Evolutionary conservation across 1,139 yeast genomes (phyloP), one percentile per base, ranked within the genome.

Genomic region (Taiozyma onychis): DNA sequence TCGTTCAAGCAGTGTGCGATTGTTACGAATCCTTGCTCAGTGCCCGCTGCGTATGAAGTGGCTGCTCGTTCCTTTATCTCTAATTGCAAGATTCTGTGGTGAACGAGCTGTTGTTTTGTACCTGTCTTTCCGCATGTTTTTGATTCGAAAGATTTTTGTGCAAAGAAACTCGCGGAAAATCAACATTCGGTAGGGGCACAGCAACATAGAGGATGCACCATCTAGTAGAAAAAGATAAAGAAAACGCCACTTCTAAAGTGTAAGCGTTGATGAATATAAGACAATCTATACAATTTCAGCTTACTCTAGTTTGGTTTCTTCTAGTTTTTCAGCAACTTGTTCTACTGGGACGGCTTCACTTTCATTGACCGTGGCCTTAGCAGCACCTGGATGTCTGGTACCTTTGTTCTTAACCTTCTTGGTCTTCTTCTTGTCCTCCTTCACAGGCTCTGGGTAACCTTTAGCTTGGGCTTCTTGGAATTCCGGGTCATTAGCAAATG

Each of bases 321-420:
- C 43, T 24, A 39, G 14, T 50, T 65, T 58, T 46, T 69, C 67
- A 43, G 74, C 56, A 54, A 68, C 62, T 57, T 71, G 61, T 7
- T 64, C 66, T 42, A 63, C 67, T 16, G 51, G 50, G 21, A 51
- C 54, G 35, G 37, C 45, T 22, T 51, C 52, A 24, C 54, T 54
- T n/a, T 53, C 58, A 16, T 45, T 45, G 4, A 55, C 51, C 22
- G 57, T 58, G 24, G 60, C 49, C 35, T 56, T 57, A 16, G 54
- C 56, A 46, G 60, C 64, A 60, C 95, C 96, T 43, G 97, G 96
- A 78, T 86, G 87, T 70, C 80, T 81, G 26, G 88, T 66, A 54
- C 97, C 97, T 70, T 88, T 88, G 67, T 88, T 83, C 76, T 91
- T 90, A 69, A 83, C 83, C 73, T 82, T 84, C 51, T 75, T 84